Evolutionary conservation across 345 rosid genomes (phyloP).

Genomic region (Balakata baccata): DNA sequence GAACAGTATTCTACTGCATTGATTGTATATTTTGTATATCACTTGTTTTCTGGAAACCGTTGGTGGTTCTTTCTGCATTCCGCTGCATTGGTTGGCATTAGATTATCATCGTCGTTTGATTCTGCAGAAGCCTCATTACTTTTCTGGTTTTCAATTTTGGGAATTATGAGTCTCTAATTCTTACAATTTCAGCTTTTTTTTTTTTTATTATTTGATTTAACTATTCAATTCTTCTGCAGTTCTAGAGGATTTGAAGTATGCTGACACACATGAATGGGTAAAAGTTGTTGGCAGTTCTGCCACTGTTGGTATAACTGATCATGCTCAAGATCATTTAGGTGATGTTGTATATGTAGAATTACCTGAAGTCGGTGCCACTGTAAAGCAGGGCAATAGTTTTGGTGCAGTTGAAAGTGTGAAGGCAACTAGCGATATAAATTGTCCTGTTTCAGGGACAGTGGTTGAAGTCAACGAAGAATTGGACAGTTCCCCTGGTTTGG

Average conservation of each 20-base stretch:
- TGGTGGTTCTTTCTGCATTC: background rate
- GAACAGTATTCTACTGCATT: background rate
- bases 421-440: slow-evolving; percentile 91
- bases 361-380: slow-evolving; percentile 67
- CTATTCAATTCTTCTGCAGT: slow-evolving; percentile 38
- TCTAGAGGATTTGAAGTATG: slow-evolving; percentile 77
- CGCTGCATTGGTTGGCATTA: background rate
- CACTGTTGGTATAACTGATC: slow-evolving; percentile 88
- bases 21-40: background rate
- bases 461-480: slow-evolving; percentile 70
- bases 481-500: slow-evolving; percentile 64
- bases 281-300: slow-evolving; percentile 74
- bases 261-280: slow-evolving; percentile 91
- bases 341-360: slow-evolving; percentile 94
- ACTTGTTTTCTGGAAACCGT: background rate
- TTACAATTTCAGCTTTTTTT: background rate
- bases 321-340: slow-evolving; percentile 94
- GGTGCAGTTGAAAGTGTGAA: slow-evolving; percentile 99
- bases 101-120: background rate
- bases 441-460: slow-evolving; percentile 88
- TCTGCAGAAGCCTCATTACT: background rate
- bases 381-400: slow-evolving; percentile 67
- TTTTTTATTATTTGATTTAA: slow-evolving; percentile 1
- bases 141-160: background rate
- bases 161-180: background rate